These are phyloP conservation scores for Rhodotorula toruloides DNA, from an alignment of 768 basidiomycete species.

Conservation along the genomic window DNA sequence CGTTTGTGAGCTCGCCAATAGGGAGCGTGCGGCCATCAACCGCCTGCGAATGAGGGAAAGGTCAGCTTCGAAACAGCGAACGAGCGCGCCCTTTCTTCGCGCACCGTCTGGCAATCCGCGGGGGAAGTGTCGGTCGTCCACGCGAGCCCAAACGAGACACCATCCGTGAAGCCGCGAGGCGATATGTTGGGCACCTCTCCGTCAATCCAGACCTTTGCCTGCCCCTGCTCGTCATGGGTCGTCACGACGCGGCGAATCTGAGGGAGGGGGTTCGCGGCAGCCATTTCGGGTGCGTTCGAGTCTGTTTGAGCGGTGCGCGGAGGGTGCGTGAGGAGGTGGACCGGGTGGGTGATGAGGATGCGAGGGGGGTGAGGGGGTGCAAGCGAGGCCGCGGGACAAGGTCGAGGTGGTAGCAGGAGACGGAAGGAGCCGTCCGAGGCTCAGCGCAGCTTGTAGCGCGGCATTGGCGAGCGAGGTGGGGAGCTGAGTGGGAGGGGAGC, in stretches of 20 bases:
- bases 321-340: not conserved
- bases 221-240: not conserved
- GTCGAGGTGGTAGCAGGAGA: too few species aligned
- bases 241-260: conserved; percentile 1
- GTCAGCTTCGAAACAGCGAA: not conserved
- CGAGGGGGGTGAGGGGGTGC: too few species aligned
- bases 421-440: too few species aligned
- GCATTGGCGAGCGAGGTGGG: too few species aligned
- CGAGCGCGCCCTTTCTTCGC: too few species aligned
- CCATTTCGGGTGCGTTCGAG: not conserved
- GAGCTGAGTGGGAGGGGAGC: not conserved
- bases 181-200: not conserved
- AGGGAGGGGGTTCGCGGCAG: not conserved
- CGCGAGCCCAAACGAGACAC: not conserved
- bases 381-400: too few species aligned
- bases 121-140: not conserved
- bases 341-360: too few species aligned
- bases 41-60: not conserved
- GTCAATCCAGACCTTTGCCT: not conserved
- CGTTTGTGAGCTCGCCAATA: not conserved
- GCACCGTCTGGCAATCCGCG: not conserved
- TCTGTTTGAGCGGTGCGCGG: too few species aligned
- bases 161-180: not conserved
- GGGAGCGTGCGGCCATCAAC: not conserved
- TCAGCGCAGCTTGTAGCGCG: too few species aligned